Percentiles rank a stretch among this genome's conserved stretches.
phyloP scores from a whole-genome alignment of 805 yeast genomes.

The Candida peoriensis region DNA sequence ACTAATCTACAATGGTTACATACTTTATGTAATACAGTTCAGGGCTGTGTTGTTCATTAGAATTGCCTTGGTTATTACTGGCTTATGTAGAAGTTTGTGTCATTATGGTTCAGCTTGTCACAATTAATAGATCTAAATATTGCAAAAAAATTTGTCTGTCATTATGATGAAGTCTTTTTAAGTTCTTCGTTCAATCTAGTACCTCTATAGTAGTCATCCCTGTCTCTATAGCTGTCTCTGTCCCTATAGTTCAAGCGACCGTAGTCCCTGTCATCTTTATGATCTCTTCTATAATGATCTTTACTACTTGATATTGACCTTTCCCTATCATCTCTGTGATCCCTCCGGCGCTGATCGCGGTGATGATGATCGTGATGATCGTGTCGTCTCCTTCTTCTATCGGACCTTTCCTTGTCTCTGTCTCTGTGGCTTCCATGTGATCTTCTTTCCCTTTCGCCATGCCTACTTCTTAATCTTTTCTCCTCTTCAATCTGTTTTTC shows the following conservation, averaged over 20 bases:
- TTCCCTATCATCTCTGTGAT: conserved; percentile 4
- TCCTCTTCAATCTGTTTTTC: conserved; percentile 19
- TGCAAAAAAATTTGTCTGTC: background rate
- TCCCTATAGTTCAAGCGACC: no score
- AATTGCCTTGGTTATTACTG: no score
- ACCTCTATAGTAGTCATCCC: conserved; percentile 2
- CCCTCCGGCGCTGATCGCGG: conserved; percentile 7
- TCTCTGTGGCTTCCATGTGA: conserved; percentile 8
- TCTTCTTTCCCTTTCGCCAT: conserved; percentile 4
- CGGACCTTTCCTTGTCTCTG: conserved; percentile 8
- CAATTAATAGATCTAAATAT: no score
- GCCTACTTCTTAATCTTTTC: conserved; percentile 16
- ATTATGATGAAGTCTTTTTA: no score
- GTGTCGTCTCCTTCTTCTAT: conserved; percentile 4
- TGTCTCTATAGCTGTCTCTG: conserved; percentile 5
- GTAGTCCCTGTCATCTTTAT: conserved; percentile 4
- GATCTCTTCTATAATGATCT: conserved; percentile 5
- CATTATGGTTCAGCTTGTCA: no score
- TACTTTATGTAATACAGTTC: no score
- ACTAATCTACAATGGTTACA: no score
- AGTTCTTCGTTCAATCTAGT: no score
- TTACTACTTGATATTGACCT: no score
- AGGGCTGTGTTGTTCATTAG: no score
- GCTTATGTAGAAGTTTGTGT: no score
- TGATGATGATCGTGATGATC: conserved; percentile 1